Evolutionary conservation across 352 stramenopile species (phyloP), one percentile per base, ranked within the genome.

Genomic region (Pilasporangium apinafurcum): DNA sequence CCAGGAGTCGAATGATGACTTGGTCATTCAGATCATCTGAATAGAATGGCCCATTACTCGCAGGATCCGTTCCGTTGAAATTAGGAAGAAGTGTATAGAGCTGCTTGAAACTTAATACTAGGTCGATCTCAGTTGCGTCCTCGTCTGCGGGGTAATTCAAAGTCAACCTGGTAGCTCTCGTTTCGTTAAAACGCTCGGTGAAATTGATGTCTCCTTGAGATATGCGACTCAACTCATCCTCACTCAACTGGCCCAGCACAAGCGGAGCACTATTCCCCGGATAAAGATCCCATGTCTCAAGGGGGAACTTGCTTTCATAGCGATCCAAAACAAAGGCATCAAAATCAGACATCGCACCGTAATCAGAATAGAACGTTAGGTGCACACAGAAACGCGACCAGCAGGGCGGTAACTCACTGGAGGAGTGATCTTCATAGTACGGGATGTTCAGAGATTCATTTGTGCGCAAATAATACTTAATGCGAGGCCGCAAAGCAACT

Each of bases 81-180:
- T 55, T 60, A 1, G 68, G 59, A n/a, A 79, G 41, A 9, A 75
- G 30, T 28, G 69, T 77, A 55, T 67, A 77, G 6, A 82, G 53
- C 44, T 79, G 69, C 50, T 79, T 78, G 51, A 82, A 72, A 47
- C 69, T 82, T 35, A 79, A 37, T 4, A 69, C 57, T 7, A 72
- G 37, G 39, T 82, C 65, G 42, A 82, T 53, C 33, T 71, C 53
- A 32, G 64, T 47, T 12, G 40, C 49, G 21, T 55, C 51, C 17
- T 40, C 28, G 5, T 39, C 22, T 1, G n/a, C 22, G 5, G 61
- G 48, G 8, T 62, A 65, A n/a, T n/a, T n/a, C 16, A 82, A 37
- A 18, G 59, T 65, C 68, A 65, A 82, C 3, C 51, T 66, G 8
- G 65, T 76, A 30, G 28, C 51, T 5, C 56, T 44, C 9, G 53